These are phyloP conservation scores for Achlya hypogyna DNA, from an alignment of 352 stramenopile genomes.

Conservation along the genomic window DNA sequence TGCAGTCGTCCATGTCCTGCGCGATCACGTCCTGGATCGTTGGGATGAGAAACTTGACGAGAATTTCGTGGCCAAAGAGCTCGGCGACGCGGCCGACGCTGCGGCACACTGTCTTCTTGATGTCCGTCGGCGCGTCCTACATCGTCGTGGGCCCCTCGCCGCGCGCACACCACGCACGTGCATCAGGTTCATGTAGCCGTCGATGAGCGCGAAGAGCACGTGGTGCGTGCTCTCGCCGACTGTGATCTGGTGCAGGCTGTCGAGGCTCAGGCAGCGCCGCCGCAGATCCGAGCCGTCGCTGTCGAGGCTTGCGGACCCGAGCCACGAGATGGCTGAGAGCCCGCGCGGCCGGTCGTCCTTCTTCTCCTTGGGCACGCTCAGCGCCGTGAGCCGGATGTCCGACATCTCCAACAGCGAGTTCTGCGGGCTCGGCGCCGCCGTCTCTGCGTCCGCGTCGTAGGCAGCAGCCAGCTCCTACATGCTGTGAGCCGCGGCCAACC, in stretches of 20 bases:
- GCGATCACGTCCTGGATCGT: slow-evolving; percentile 19
- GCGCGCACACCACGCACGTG: neutral
- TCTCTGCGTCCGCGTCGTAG: neutral
- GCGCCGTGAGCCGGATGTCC: slow-evolving; percentile 3
- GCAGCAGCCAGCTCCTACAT: slow-evolving; percentile 6
- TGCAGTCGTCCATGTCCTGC: slow-evolving; percentile 17
- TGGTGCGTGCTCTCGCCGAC: neutral
- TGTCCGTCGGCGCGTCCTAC: slow-evolving; percentile 18
- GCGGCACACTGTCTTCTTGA: slow-evolving; percentile 18
- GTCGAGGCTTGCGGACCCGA: slow-evolving; percentile 13
- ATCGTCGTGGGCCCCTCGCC: neutral
- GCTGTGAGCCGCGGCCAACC: neutral
- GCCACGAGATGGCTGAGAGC: neutral
- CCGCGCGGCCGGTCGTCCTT: neutral
- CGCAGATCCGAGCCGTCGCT: slow-evolving; percentile 15
- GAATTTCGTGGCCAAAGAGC: slow-evolving; percentile 16
- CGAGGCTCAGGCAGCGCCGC: slow-evolving; percentile 8
- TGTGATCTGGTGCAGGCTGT: slow-evolving; percentile 1
- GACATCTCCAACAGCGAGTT: slow-evolving; percentile 13
- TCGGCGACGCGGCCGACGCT: slow-evolving; percentile 1
- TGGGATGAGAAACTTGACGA: slow-evolving; percentile 15
- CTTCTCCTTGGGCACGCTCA: neutral
- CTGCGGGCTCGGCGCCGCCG: neutral
- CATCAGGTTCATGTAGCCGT: slow-evolving; percentile 18
- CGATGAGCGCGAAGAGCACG: slow-evolving; percentile 16